phyloP scores from a whole-genome alignment of 2,329 filamentous ascomycete species.

The Aspergillus transmontanensis region DNA sequence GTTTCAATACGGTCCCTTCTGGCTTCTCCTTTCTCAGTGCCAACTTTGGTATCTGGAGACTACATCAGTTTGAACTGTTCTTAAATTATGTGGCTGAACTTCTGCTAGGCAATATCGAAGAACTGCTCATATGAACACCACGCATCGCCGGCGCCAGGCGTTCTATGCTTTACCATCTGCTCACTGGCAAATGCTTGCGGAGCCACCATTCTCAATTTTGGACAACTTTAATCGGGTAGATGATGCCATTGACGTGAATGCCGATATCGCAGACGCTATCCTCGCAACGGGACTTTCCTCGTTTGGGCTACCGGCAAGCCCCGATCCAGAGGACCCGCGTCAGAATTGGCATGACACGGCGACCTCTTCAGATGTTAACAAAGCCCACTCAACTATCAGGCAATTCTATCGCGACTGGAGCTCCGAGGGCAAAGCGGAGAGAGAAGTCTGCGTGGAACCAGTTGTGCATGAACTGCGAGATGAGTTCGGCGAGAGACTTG shows the following conservation, averaged over 20 bases:
- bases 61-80: neutral
- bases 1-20: too few species aligned
- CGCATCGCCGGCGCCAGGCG: constrained; percentile 83
- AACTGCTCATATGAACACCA: constrained; percentile 84
- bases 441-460: constrained; percentile 75
- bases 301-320: constrained; percentile 58
- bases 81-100: neutral
- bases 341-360: constrained; percentile 71
- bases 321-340: constrained; percentile 43
- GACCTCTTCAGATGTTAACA: constrained; percentile 77
- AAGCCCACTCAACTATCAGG: constrained; percentile 86
- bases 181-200: constrained; percentile 82
- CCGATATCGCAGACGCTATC: constrained; percentile 78
- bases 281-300: constrained; percentile 68
- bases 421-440: constrained; percentile 71
- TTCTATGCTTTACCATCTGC: constrained; percentile 86
- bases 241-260: constrained; percentile 85
- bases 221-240: constrained; percentile 79
- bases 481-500: constrained; percentile 42
- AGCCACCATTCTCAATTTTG: constrained; percentile 79
- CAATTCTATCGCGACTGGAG: constrained; percentile 98
- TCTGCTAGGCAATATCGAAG: constrained; percentile 74
- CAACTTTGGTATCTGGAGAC: neutral
- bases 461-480: constrained; percentile 66
- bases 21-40: too few species aligned